Conservation (phyloP, 1,139 yeast genomes). For the Eremothecium gossypii region DNA sequence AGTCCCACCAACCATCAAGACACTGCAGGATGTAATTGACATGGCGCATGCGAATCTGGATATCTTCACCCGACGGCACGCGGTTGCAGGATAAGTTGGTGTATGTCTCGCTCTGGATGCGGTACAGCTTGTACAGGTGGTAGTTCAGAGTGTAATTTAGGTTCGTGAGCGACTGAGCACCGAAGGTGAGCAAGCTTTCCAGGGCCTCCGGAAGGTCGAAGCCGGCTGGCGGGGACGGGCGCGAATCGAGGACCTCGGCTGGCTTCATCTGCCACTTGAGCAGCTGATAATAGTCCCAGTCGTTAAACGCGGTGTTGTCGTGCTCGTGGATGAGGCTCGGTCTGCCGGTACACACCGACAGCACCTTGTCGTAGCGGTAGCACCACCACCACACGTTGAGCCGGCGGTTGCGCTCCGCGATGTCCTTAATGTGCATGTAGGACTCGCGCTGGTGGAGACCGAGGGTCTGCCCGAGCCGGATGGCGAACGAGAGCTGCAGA, state of each 20-base stretch:
- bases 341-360: slow-evolving; percentile 8
- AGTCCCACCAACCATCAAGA: slow-evolving; percentile 5
- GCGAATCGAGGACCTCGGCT: not conserved
- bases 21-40: slow-evolving; percentile 2
- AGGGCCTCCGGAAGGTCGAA: not conserved
- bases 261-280: not conserved
- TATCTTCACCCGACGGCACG: slow-evolving; percentile 1
- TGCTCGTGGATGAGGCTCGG: slow-evolving; percentile 8
- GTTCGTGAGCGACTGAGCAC: not conserved
- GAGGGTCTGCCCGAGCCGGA: slow-evolving; percentile 7
- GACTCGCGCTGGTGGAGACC: slow-evolving; percentile 7
- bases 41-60: slow-evolving; percentile 1
- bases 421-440: slow-evolving; percentile 3
- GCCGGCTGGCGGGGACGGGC: slow-evolving; percentile 1
- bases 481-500: slow-evolving; percentile 5
- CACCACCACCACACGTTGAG: slow-evolving; percentile 5
- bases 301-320: slow-evolving; percentile 6
- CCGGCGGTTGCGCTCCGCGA: slow-evolving; percentile 5
- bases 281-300: slow-evolving; percentile 8
- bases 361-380: slow-evolving; percentile 7
- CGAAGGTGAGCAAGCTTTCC: not conserved
- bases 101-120: slow-evolving; percentile 5
- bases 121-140: slow-evolving; percentile 4
- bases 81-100: slow-evolving; percentile 4
- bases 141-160: slow-evolving; percentile 4